Percentiles rank a stretch among this genome's conserved stretches.
Conservation (phyloP, 1,139 yeast genomes). For the Debaryomyces sp. region DNA sequence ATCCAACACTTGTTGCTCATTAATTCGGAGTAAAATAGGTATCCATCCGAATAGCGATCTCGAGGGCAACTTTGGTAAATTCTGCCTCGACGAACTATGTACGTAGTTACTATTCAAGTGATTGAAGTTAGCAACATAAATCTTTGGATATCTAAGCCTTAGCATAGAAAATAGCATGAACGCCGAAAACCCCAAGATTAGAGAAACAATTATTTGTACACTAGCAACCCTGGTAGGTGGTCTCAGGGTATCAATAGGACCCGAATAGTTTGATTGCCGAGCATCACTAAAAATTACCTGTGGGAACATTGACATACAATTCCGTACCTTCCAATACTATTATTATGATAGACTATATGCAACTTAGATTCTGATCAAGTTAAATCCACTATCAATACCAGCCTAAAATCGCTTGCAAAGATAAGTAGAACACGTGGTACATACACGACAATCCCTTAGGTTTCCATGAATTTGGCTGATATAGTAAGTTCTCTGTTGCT, state of each 20-base stretch:
- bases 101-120: slow-evolving; percentile 43
- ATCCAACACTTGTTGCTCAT: slow-evolving; percentile 77
- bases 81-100: slow-evolving; percentile 46
- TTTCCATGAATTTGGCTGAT: neutral
- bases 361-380: neutral
- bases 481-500: neutral
- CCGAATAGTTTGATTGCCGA: neutral
- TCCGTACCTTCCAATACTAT: neutral
- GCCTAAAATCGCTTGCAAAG: neutral
- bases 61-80: slow-evolving; percentile 38
- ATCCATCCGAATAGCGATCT: slow-evolving; percentile 79
- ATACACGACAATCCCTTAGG: neutral
- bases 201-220: slow-evolving; percentile 63
- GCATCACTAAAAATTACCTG: slow-evolving; percentile 7
- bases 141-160: slow-evolving; percentile 66
- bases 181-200: slow-evolving; percentile 64
- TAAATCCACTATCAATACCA: neutral
- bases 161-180: slow-evolving; percentile 64
- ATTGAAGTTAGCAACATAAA: slow-evolving; percentile 64
- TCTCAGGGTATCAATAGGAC: slow-evolving; percentile 15
- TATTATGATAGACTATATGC: neutral
- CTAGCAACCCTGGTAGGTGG: slow-evolving; percentile 43
- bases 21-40: slow-evolving; percentile 59
- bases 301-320: neutral
- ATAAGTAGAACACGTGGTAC: neutral